phyloP scores from a whole-genome alignment of 371 early-diverging fungal species.

The Furculomyces boomerangus region DNA sequence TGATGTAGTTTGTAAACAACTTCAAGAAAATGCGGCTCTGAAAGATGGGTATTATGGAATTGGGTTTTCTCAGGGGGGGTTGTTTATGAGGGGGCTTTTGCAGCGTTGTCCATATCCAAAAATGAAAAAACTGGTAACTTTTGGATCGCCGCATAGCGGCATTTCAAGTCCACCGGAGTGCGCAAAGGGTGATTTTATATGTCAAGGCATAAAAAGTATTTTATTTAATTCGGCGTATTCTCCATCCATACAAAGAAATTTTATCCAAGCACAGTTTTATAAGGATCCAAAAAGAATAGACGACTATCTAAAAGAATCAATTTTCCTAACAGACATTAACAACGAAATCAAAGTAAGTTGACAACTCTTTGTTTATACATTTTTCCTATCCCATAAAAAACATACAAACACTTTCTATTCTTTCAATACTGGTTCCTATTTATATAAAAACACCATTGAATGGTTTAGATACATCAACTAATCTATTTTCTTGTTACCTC shows the following conservation, averaged over 20 bases:
- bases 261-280: constrained; percentile 87
- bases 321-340: constrained; percentile 76
- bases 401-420: too few relatives aligned
- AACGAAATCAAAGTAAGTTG: constrained; percentile 32
- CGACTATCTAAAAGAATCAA: constrained; percentile 47
- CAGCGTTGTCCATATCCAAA: constrained; percentile 60
- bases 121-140: constrained; percentile 61
- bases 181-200: constrained; percentile 8
- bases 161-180: constrained; percentile 74
- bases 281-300: constrained; percentile 40
- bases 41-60: constrained; percentile 65
- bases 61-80: constrained; percentile 86
- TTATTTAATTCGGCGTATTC: constrained; percentile 49
- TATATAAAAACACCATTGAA: too few relatives aligned
- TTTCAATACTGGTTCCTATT: too few relatives aligned
- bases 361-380: not conserved
- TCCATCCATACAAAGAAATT: constrained; percentile 52
- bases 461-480: not conserved
- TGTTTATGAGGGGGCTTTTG: constrained; percentile 51
- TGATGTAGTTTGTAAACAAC: constrained; percentile 36
- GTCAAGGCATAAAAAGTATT: constrained; percentile 14
- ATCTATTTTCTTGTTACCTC: not conserved
- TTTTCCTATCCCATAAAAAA: too few relatives aligned
- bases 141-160: constrained; percentile 74
- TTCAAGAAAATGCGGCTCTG: constrained; percentile 34